Evolutionary conservation across 78 protist species (phyloP).

Genomic region (Planoprotostelium fungivorum): DNA sequence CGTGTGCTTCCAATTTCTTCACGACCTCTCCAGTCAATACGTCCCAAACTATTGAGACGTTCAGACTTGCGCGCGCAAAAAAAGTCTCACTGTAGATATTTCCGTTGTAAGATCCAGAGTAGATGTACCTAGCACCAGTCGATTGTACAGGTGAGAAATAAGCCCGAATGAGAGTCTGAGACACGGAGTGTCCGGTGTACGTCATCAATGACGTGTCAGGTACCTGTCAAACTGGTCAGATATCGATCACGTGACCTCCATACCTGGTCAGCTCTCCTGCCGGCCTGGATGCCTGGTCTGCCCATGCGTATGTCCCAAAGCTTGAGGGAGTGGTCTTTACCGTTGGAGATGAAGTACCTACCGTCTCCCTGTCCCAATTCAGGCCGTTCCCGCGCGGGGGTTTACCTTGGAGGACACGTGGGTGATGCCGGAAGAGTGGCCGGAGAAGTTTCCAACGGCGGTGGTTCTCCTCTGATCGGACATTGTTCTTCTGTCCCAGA

Average conservation of each 20-base stretch:
- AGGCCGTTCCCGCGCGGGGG: not conserved
- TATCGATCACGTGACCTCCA: too few species aligned
- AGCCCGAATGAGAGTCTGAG: constrained; percentile 66
- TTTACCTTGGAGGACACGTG: constrained; percentile 34
- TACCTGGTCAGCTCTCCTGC: not conserved
- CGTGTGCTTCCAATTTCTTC: not conserved
- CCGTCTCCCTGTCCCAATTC: constrained; percentile 45
- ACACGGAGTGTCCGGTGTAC: constrained; percentile 47
- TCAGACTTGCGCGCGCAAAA: not conserved
- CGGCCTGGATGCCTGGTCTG: not conserved
- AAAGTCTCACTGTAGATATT: constrained; percentile 33
- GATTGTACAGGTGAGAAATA: constrained; percentile 69
- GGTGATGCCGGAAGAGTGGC: constrained; percentile 70
- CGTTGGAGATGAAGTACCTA: constrained; percentile 42
- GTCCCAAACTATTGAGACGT: constrained; percentile 27
- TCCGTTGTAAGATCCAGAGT: constrained; percentile 69
- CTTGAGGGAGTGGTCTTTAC: constrained; percentile 74
- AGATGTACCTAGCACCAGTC: constrained; percentile 73
- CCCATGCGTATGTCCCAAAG: constrained; percentile 68
- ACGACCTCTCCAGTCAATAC: constrained; percentile 36
- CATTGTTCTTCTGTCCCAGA: constrained; percentile 69
- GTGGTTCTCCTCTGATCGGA: not conserved
- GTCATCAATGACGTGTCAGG: constrained; percentile 44
- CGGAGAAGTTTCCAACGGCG: constrained; percentile 63
- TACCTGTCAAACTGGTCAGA: not conserved